Percentiles rank a stretch among this genome's conserved stretches.
Evolutionary conservation across 345 rosid genomes (phyloP).

Genomic region (Syzygium oleosum): DNA sequence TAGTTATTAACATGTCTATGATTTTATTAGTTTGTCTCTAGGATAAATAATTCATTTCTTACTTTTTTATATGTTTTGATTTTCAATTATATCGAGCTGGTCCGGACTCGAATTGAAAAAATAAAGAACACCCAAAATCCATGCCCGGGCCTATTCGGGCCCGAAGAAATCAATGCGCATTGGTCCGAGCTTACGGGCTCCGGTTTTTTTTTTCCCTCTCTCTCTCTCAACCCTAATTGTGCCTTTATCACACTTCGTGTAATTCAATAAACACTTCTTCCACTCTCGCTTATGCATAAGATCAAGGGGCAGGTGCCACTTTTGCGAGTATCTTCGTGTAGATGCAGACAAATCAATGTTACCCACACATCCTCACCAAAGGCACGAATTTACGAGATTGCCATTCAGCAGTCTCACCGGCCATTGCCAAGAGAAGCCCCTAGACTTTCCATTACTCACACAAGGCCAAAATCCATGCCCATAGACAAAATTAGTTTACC

Average conservation of each 20-base stretch:
- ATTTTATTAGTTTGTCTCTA: not conserved
- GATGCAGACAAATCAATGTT: not conserved
- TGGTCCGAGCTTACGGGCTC: not conserved
- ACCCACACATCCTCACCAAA: not conserved
- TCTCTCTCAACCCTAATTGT: not conserved
- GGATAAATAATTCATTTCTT: not conserved
- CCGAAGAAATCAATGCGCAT: not conserved
- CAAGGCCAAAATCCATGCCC: not conserved
- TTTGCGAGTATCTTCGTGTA: not conserved
- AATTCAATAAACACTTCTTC: not conserved
- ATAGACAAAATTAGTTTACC: not conserved
- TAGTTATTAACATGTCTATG: not conserved
- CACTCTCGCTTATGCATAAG: not conserved
- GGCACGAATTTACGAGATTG: fast-evolving
- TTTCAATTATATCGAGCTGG: not conserved
- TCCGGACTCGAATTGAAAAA: not conserved
- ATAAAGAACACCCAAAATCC: not conserved
- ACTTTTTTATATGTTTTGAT: not conserved
- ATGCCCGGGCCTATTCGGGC: not conserved
- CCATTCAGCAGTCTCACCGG: not conserved
- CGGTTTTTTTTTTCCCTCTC: not conserved
- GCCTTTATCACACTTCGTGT: not conserved
- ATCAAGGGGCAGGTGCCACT: not conserved
- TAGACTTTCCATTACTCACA: no score
- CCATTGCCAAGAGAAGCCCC: no score